Evolutionary conservation across 2,329 filamentous ascomycete species (phyloP), one percentile per base, ranked within the genome.

Genomic region (Microdochium bolleyi): DNA sequence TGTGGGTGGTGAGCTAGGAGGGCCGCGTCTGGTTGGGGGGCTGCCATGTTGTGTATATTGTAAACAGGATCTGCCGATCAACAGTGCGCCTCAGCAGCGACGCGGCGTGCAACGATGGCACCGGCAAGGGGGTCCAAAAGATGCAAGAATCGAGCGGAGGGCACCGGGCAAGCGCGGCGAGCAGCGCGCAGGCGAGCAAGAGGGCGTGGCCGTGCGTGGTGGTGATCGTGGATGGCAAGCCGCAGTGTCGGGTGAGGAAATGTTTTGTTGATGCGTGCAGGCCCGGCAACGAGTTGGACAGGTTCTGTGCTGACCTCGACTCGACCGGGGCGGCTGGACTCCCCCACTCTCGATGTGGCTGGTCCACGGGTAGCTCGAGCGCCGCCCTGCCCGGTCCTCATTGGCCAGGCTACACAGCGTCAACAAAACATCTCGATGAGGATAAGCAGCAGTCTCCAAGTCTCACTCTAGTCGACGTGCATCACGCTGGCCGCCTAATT

Each of bases 1-100:
- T 30, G 48, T 73, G 56, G 60, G 55, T 58, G 65, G 51, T 62
- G 64, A 60, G 61, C 62, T 66, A 71, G 69, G 55, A 63, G 60
- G 54, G 65, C 60, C 49, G 61, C 56, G 54, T 72, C 67, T 19
- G 13, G 37, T 41, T 41, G 37, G 16, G 37, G 37, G 19, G 37
- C 37, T 41, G 16, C n/a, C 7, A 41, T 10, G 19, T 13, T 11
- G 37, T 41, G 11, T 16, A n/a, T n/a, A 41, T n/a, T 8, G 16
- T 16, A 21, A 3, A 46, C 16, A 22, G 8, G 41, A 46, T 46
- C 16, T 46, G 41, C 41, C 41, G n/a, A 21, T 11, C 41, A 19
- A 46, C 41, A 46, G 22, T 22, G 41, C 41, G 41, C 41, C 34
- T 46, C 41, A 22, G 41, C 41, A 46, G 41, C 41, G 19, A 46